Percentiles rank a stretch among this genome's conserved stretches.
phyloP scores from a whole-genome alignment of 2,329 filamentous ascomycete species.

The Alternaria burnsii region DNA sequence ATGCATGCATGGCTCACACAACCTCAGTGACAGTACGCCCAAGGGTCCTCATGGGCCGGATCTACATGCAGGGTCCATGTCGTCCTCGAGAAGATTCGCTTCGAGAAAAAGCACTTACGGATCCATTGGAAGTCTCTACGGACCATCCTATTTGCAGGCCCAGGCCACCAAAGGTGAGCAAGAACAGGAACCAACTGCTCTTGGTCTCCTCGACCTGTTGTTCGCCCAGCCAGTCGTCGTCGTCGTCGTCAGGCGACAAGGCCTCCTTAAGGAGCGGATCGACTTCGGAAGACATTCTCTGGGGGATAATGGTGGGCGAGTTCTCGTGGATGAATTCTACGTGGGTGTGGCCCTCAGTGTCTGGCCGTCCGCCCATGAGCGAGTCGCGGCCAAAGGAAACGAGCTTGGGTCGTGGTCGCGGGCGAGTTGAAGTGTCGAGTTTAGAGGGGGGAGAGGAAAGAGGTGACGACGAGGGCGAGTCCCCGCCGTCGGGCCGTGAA shows the following conservation, averaged over 20 bases:
- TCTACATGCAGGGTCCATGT: slow-evolving; percentile 14
- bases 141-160: slow-evolving; percentile 95
- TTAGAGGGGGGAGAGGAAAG: slow-evolving; percentile 26
- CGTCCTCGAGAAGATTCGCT: neutral
- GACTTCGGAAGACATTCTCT: slow-evolving; percentile 41
- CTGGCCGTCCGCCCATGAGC: slow-evolving; percentile 27
- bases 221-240: slow-evolving; percentile 53
- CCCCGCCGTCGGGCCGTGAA: slow-evolving; percentile 10
- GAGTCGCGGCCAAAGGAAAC: slow-evolving; percentile 48
- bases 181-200: slow-evolving; percentile 83
- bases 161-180: slow-evolving; percentile 86
- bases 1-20: neutral
- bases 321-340: slow-evolving; percentile 46
- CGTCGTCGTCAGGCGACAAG: slow-evolving; percentile 41
- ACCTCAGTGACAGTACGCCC: neutral
- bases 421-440: slow-evolving; percentile 29
- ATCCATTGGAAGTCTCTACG: slow-evolving; percentile 92
- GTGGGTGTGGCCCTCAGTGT: slow-evolving; percentile 25
- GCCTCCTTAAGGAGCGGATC: slow-evolving; percentile 46
- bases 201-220: slow-evolving; percentile 71
- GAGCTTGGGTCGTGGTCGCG: slow-evolving; percentile 41
- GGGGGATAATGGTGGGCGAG: slow-evolving; percentile 45
- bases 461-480: slow-evolving; percentile 24
- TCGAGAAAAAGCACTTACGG: slow-evolving; percentile 57
- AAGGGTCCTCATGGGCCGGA: neutral